phyloP scores from a whole-genome alignment of 1,284 basidiomycete species.

The Trametes versicolor region DNA sequence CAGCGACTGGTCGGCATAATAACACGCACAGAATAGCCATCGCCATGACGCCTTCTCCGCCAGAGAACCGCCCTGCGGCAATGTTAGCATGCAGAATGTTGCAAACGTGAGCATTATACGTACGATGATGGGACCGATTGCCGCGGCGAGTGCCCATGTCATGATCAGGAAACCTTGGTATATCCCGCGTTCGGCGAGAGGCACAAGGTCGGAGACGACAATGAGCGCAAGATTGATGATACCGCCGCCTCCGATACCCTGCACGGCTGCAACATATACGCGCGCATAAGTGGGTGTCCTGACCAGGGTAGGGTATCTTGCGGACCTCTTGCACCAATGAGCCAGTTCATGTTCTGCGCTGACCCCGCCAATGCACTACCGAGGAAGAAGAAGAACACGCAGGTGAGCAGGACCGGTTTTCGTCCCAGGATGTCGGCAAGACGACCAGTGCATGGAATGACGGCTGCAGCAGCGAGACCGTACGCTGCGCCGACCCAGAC shows the following conservation, averaged over 20 bases:
- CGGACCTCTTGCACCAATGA: conserved; percentile 37
- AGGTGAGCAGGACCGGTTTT: conserved; percentile 43
- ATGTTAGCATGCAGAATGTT: not conserved
- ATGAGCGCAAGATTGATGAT: conserved; percentile 52
- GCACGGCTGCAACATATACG: conserved; percentile 44
- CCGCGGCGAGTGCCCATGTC: conserved; percentile 19
- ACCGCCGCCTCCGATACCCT: conserved; percentile 57
- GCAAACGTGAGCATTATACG: not conserved
- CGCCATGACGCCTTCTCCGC: conserved; percentile 36
- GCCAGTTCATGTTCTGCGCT: conserved; percentile 46
- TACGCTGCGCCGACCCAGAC: conserved; percentile 51
- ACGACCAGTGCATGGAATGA: conserved; percentile 44
- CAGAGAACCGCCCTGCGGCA: conserved; percentile 32
- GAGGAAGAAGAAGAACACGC: conserved; percentile 46
- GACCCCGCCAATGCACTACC: conserved; percentile 48
- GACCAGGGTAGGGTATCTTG: not conserved
- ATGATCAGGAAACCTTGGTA: conserved; percentile 21
- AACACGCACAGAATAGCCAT: conserved; percentile 40
- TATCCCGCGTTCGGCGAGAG: conserved; percentile 21
- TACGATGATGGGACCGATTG: conserved; percentile 15
- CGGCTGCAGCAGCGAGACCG: conserved; percentile 43
- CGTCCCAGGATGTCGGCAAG: conserved; percentile 48
- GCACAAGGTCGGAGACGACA: conserved; percentile 51
- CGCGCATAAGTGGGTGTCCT: not conserved
- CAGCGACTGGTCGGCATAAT: not conserved